phyloP scores from a whole-genome alignment of 352 stramenopile species.

The Vaucheria bursata region DNA sequence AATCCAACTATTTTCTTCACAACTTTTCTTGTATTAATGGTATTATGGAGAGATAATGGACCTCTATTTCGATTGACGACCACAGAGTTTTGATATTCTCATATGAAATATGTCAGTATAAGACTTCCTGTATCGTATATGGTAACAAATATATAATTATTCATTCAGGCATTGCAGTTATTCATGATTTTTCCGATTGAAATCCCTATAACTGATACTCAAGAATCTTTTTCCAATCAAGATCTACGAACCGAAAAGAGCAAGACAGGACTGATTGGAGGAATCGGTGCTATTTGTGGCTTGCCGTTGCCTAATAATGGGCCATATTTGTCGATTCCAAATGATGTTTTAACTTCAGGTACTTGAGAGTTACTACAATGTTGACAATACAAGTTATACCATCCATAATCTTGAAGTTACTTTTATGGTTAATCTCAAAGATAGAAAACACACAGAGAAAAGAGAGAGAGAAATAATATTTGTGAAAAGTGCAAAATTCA shows the following conservation, averaged over 20 bases:
- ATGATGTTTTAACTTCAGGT: constrained; percentile 14
- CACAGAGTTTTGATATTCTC: background rate
- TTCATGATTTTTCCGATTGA: background rate
- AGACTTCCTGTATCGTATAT: background rate
- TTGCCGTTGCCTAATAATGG: constrained; percentile 42
- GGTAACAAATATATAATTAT: background rate
- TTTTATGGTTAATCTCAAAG: no score
- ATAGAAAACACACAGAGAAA: no score
- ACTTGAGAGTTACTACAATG: background rate
- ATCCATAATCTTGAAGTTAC: background rate
- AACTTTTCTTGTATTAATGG: background rate
- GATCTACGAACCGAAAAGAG: background rate
- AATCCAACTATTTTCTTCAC: background rate
- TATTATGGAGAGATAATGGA: background rate
- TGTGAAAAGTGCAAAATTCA: background rate
- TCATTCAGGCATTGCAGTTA: background rate
- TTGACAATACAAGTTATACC: background rate
- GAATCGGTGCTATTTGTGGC: constrained; percentile 28
- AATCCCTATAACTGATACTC: background rate
- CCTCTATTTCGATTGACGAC: background rate
- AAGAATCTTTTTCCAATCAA: background rate
- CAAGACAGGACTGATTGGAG: constrained; percentile 13
- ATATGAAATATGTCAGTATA: background rate
- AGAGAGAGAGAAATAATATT: no score
- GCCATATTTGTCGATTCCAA: constrained; percentile 15